A percentile compares a stretch with the other conserved stretches of the same genome.
These are phyloP conservation scores for Epithele typhae DNA, from an alignment of 768 basidiomycete species.

Conservation along the genomic window DNA sequence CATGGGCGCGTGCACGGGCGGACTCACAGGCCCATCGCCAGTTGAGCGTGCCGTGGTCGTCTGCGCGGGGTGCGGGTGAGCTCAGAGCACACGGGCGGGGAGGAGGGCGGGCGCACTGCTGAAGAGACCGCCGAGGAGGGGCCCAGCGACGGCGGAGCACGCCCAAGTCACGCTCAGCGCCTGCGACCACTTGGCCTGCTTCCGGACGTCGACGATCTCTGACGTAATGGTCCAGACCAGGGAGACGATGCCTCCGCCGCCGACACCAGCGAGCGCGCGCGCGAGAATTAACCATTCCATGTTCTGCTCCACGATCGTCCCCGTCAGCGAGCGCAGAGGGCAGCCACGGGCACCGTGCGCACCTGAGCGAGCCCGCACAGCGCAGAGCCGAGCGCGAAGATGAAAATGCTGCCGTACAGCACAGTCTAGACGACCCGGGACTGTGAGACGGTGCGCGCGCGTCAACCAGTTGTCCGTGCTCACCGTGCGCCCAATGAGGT, in stretches of 20 bases:
- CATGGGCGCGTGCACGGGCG: neutral
- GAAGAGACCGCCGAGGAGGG: slow-evolving; percentile 78
- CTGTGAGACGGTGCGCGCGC: slow-evolving; percentile 6
- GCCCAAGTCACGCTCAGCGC: slow-evolving; percentile 84
- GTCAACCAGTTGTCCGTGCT: slow-evolving; percentile 13
- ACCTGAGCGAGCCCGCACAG: slow-evolving; percentile 76
- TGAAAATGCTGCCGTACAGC: slow-evolving; percentile 65
- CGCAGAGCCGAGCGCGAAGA: slow-evolving; percentile 76
- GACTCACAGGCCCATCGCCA: slow-evolving; percentile 88
- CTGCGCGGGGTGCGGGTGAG: slow-evolving; percentile 7
- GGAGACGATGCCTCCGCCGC: slow-evolving; percentile 85
- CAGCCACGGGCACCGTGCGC: slow-evolving; percentile 12
- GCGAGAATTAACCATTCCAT: slow-evolving; percentile 64
- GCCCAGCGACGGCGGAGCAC: slow-evolving; percentile 80
- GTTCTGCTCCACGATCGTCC: slow-evolving; percentile 30
- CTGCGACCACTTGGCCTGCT: slow-evolving; percentile 80
- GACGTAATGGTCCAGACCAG: slow-evolving; percentile 85
- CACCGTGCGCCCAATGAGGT: slow-evolving; percentile 78
- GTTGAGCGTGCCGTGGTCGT: slow-evolving; percentile 31
- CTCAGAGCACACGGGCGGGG: neutral
- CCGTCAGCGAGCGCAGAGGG: neutral
- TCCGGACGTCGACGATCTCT: slow-evolving; percentile 69
- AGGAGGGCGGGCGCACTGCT: slow-evolving; percentile 47
- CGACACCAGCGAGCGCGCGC: slow-evolving; percentile 66
- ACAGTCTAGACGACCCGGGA: slow-evolving; percentile 42